Percentiles rank a stretch among this genome's conserved stretches.
Conservation (phyloP, 805 yeast genomes). For the Yarrowia bubula region DNA sequence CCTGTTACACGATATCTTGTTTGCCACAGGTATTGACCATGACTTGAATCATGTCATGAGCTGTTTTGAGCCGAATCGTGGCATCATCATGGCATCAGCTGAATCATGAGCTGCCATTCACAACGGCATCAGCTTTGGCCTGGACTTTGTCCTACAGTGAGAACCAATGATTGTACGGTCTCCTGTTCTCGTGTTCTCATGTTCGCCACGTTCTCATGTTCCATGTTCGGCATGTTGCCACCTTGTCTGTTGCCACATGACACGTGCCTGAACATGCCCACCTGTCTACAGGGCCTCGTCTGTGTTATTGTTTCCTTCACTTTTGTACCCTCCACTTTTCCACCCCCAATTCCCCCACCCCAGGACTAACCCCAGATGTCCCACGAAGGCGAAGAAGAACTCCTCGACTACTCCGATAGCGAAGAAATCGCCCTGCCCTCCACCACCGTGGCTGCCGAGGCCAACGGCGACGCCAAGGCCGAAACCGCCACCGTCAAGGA, state of each 20-base stretch:
- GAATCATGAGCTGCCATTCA: too few relatives aligned
- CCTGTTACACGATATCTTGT: too few relatives aligned
- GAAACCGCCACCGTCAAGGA: slow-evolving; percentile 41
- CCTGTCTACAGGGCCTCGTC: neutral
- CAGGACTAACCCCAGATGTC: slow-evolving; percentile 53
- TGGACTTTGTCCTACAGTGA: too few relatives aligned
- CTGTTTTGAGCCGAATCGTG: too few relatives aligned
- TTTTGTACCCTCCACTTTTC: neutral
- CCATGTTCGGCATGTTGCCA: too few relatives aligned
- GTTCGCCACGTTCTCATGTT: too few relatives aligned
- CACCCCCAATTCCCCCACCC: neutral
- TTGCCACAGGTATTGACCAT: too few relatives aligned
- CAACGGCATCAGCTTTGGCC: too few relatives aligned
- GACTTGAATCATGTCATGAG: too few relatives aligned
- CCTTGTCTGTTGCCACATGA: neutral
- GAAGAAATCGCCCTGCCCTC: slow-evolving; percentile 82
- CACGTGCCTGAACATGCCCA: neutral
- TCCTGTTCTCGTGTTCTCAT: too few relatives aligned
- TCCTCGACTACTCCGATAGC: slow-evolving; percentile 97
- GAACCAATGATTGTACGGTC: too few relatives aligned
- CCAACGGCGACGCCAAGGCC: slow-evolving; percentile 36
- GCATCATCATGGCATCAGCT: too few relatives aligned
- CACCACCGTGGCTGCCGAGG: slow-evolving; percentile 49
- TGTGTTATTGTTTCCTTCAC: neutral
- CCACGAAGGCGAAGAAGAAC: slow-evolving; percentile 98